These are phyloP conservation scores for Climacium dendroides DNA, from an alignment of 225 moss, liverwort and hornwort species.

Conservation along the genomic window DNA sequence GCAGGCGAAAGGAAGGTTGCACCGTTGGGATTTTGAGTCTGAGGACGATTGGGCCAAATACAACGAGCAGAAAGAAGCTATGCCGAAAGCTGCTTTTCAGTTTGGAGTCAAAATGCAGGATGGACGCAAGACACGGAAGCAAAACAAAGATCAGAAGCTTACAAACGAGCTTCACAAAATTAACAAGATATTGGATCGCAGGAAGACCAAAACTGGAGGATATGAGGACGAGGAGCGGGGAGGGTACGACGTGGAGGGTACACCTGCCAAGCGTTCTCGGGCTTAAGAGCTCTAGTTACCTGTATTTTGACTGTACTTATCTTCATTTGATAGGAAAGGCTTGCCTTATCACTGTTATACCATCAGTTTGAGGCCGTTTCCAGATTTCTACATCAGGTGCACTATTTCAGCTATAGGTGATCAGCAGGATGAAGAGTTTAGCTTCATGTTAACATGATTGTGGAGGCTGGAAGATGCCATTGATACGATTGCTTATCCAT, in stretches of 20 bases:
- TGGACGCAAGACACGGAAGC: conserved; percentile 95
- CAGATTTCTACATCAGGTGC: background rate
- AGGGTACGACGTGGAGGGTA: conserved; percentile 57
- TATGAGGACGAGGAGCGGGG: conserved; percentile 69
- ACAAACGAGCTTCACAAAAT: conserved; percentile 99
- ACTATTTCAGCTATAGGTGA: background rate
- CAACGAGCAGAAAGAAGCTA: conserved; percentile 98
- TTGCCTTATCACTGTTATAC: background rate
- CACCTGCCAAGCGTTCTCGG: conserved; percentile 64
- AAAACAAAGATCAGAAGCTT: conserved; percentile 98
- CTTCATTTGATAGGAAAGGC: background rate
- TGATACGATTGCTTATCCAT: background rate
- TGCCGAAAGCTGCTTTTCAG: conserved; percentile 99
- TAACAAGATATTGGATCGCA: conserved; percentile 91
- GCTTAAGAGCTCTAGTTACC: background rate
- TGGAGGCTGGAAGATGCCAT: background rate
- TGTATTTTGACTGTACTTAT: background rate
- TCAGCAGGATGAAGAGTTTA: background rate
- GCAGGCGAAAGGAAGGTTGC: conserved; percentile 94
- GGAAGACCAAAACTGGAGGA: conserved; percentile 80
- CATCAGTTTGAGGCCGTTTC: background rate
- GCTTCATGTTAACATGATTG: background rate
- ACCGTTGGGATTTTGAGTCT: conserved; percentile 97
- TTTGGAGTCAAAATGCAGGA: conserved; percentile 99
- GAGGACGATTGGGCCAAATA: conserved; percentile 99